Evolutionary conservation across 129 eudicot genomes (phyloP), one percentile per base, ranked within the genome.

Genomic region (Saposhnikovia divaricata): DNA sequence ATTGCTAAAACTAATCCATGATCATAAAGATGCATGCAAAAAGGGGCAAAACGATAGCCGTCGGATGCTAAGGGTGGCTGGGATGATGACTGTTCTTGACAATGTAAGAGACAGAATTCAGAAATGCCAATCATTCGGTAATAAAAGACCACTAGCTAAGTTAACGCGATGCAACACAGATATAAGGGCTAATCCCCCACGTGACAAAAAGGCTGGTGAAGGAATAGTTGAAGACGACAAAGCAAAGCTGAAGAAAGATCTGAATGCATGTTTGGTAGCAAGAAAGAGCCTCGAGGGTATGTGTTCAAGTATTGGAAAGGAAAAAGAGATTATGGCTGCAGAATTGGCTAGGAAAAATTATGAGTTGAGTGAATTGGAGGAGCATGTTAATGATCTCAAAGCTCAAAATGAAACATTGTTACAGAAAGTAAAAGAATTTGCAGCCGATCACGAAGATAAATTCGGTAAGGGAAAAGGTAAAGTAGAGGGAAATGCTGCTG

Each of bases 21-120:
- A 94, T 83, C 97, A 94, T 79, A 90, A 94, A 84, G 87, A 87
- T 39, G 96, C 98, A 11, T 85, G 91, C 77, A 72, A 87, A 42
- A 83, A 86, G 44, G 92, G 87, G 27, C 73, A 83, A 68, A 89
- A 84, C 1, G 97, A 87, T 80, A 85, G 87, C 46, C 79, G 89
- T 66, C 87, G 93, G 65, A 89, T 83, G 96, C 84, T 92, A 37
- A 83, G 98, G 86, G 91, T 94, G 82, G 96, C 96, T 1, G 93
- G 92, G 80, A 94, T 94, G 92, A 87, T 94, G 97, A 88, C 97
- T 39, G 89, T 94, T 50, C 88, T 94, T 4, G 98, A 94, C 65
- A 92, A 83, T 80, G 96, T 90, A 16, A 82, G 88, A 79, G 83
- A 83, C 40, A 72, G 96, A 79, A 87, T 94, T 28, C 92, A 90